Base-by-base conservation (phyloP, 2,329 filamentous ascomycete genomes). In the Talaromyces funiculosus region DNA sequence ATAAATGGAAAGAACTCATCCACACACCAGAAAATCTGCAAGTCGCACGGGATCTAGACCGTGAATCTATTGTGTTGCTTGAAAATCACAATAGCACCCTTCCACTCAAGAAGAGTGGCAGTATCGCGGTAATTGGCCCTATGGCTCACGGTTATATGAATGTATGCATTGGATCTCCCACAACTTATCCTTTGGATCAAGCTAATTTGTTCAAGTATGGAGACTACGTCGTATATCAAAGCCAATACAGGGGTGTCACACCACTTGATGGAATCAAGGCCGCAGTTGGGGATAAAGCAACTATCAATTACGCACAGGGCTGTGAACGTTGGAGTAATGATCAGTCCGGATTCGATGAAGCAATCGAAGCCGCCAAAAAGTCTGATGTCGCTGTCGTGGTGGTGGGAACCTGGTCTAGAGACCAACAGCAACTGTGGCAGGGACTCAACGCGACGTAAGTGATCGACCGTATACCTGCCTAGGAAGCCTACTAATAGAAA, bases 91-190 rank as follows among this genome's bases (percentile, higher is more conserved):
- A 83, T 38, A 73, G 77, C 12, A 68, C 77, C 3, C 75, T 86
- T 7, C 84, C 84, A 0, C 64, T 86, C 49, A 81, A 80, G 64
- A 89, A 87, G 69, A 79, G 82, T 7, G 86, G 86, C n/a, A 85
- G 83, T 16, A 80, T 90, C 61, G 87, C 87, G 4, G 85, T 91
- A 16, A 89, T 91, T 66, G 89, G 89, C 0, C 88, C 88, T 1
- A 90, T 91, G 84, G 88, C 86, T 1, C 82, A 88, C 65, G 86
- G 84, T 0, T 88, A 81, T 64, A 85, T 89, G 80, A 90, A 90
- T 67, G 84, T 86, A 66, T 74, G 82, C 76, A 9, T 37, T 10
- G 3, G 12, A 12, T 2, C 14, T 9, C 8, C 6, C 20, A n/a
- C 14, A 7, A n/a, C 6, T 10, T 8, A 9, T 5, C 29, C 20